phyloP scores from a whole-genome alignment of 371 early-diverging fungal genomes.

The Mortierella sp. region DNA sequence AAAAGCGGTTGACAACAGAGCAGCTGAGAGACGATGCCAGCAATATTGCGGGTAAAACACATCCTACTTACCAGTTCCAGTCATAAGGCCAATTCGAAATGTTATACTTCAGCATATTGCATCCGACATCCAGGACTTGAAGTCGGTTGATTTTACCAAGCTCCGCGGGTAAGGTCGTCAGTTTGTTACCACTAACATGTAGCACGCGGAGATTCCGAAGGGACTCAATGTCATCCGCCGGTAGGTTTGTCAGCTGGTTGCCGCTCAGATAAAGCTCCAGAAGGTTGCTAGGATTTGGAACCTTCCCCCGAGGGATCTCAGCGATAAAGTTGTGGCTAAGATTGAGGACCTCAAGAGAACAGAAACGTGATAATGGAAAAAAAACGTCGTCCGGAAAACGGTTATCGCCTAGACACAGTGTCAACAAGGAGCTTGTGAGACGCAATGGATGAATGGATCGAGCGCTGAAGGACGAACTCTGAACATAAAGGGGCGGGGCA shows the following conservation, averaged over 20 bases:
- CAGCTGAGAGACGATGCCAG: too few species aligned
- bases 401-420: constrained; percentile 84
- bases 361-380: constrained; percentile 75
- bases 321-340: constrained; percentile 87
- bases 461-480: background rate
- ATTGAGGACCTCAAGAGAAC: constrained; percentile 81
- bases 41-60: too few species aligned
- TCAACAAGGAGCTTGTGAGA: constrained; percentile 69
- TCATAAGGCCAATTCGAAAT: constrained; percentile 95
- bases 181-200: constrained; percentile 89
- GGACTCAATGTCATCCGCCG: constrained; percentile 87
- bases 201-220: constrained; percentile 75
- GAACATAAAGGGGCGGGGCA: constrained; percentile 7
- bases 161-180: constrained; percentile 91
- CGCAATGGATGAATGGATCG: constrained; percentile 55
- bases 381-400: constrained; percentile 86
- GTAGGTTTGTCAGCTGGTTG: constrained; percentile 84
- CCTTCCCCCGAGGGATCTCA: constrained; percentile 71
- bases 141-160: constrained; percentile 84
- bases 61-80: constrained; percentile 87
- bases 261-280: constrained; percentile 87
- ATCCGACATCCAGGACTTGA: constrained; percentile 85
- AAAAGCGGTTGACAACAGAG: too few species aligned
- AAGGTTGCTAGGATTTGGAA: constrained; percentile 64
- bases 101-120: constrained; percentile 91